A percentile compares a stretch with the other conserved stretches of the same genome.
Conservation (phyloP, 2,329 filamentous ascomycete genomes). For the Mycosphaerella sp. region DNA sequence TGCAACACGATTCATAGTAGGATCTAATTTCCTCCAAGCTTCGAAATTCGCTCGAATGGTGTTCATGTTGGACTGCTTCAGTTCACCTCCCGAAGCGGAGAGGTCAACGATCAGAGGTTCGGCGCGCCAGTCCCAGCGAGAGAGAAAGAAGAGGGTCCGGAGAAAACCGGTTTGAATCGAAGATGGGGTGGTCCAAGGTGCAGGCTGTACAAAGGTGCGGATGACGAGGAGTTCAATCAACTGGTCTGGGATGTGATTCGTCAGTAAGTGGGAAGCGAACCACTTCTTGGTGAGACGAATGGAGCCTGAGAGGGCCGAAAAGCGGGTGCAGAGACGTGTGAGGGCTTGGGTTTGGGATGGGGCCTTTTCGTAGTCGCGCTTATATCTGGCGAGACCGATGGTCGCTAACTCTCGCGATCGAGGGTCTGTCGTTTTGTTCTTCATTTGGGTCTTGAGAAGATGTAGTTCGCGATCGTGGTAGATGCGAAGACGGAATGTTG, state of each 20-base stretch:
- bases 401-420: slow-evolving; percentile 63
- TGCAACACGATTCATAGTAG: slow-evolving; percentile 74
- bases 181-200: slow-evolving; percentile 72
- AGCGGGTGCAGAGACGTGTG: slow-evolving; percentile 70
- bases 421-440: slow-evolving; percentile 63
- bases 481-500: slow-evolving; percentile 77
- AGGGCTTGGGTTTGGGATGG: slow-evolving; percentile 79
- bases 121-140: slow-evolving; percentile 85
- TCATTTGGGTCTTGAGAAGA: slow-evolving; percentile 70
- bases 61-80: slow-evolving; percentile 56
- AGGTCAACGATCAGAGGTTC: slow-evolving; percentile 78
- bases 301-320: slow-evolving; percentile 71
- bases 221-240: slow-evolving; percentile 77
- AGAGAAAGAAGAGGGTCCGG: slow-evolving; percentile 70
- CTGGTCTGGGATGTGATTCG: slow-evolving; percentile 68
- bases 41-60: slow-evolving; percentile 65
- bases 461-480: slow-evolving; percentile 81
- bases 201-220: slow-evolving; percentile 71
- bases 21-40: slow-evolving; percentile 82
- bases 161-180: slow-evolving; percentile 75
- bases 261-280: slow-evolving; percentile 78
- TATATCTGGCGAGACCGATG: slow-evolving; percentile 62
- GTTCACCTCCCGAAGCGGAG: slow-evolving; percentile 27
- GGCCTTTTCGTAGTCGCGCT: slow-evolving; percentile 63
- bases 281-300: slow-evolving; percentile 84